Base-by-base conservation (phyloP, 257 asterid genomes). In the Nicotiana tabacum region DNA sequence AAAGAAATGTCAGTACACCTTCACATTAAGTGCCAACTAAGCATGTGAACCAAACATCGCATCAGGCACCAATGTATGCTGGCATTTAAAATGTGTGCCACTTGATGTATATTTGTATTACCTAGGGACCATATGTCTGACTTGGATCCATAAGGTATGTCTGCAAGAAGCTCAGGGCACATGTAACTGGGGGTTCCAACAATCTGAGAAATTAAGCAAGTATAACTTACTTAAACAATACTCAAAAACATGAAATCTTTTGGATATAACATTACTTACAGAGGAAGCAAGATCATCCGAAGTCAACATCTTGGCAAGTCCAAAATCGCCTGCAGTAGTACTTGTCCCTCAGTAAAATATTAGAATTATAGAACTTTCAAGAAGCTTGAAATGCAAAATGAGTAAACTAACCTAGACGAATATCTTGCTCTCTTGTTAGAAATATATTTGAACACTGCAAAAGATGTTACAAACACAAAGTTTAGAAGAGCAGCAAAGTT, bases 101-200 rank as follows among this genome's bases (percentile, higher is more conserved):
- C 16, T 35, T 33, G 48, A 33, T 29, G 78, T 67, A 30, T 9
- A 55, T 17, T 48, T 77, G 57, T 80, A 88, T 89, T 91, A 95
- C 98, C 98, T 43, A 95, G 91, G 76, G 98, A 95, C 98, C 98
- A 95, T 77, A 95, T 90, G 82, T 95, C 98, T 29, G 98, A 95
- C 88, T 95, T 95, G 33, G 94, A 93, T 78, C 98, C 98, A 84
- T 95, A 95, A 33, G 98, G 98, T 81, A 95, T 92, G 86, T 93
- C 98, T 58, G 98, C 95, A 85, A 95, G 98, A 83, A 95, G 93
- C 91, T 95, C 98, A 80, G 98, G 98, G 85, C 98, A 95, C 98
- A 95, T 95, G 79, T 95, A 95, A 90, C 97, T 95, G 82, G 98
- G 97, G 82, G 98, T 93, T 82, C 98, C 98, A 81, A 95, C 98